A percentile compares a stretch with the other conserved stretches of the same genome.
Evolutionary conservation across 1,139 yeast genomes (phyloP).

Genomic region (Eremothecium gossypii): DNA sequence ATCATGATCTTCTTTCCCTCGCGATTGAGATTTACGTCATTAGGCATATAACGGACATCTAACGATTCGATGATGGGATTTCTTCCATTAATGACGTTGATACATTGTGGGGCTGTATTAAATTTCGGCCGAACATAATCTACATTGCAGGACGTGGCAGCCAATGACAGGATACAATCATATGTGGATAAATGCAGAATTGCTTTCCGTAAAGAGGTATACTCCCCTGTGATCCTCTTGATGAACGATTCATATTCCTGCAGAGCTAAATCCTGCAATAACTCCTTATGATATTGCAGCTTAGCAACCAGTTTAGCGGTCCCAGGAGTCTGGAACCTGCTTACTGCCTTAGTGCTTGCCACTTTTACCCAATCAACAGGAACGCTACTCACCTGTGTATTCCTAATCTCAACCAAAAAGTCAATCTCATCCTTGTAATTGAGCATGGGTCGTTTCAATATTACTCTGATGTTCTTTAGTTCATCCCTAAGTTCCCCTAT

Average conservation of each 20-base stretch:
- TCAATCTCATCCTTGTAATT: constrained; percentile 55
- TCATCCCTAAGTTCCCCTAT: constrained; percentile 41
- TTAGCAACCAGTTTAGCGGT: constrained; percentile 43
- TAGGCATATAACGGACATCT: constrained; percentile 52
- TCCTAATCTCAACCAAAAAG: constrained; percentile 65
- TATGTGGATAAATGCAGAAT: constrained; percentile 48
- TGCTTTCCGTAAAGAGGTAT: constrained; percentile 42
- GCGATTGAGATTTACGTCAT: constrained; percentile 46
- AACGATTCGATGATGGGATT: constrained; percentile 72
- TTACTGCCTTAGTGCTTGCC: constrained; percentile 60
- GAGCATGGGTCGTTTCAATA: constrained; percentile 50
- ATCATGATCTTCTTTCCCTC: constrained; percentile 45
- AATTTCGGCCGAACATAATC: constrained; percentile 50
- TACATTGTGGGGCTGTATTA: constrained; percentile 39
- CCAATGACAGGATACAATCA: constrained; percentile 69
- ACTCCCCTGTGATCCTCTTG: constrained; percentile 37
- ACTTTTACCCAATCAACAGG: constrained; percentile 73
- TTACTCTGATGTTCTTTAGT: constrained; percentile 36
- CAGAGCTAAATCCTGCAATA: constrained; percentile 47
- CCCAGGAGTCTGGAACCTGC: constrained; percentile 63
- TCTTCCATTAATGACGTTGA: constrained; percentile 51
- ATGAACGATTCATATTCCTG: constrained; percentile 47
- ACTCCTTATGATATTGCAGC: constrained; percentile 55
- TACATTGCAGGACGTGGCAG: constrained; percentile 43
- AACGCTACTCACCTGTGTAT: constrained; percentile 44